Base-by-base conservation (phyloP, 768 basidiomycete genomes). In the Macrolepiota fuliginosa region DNA sequence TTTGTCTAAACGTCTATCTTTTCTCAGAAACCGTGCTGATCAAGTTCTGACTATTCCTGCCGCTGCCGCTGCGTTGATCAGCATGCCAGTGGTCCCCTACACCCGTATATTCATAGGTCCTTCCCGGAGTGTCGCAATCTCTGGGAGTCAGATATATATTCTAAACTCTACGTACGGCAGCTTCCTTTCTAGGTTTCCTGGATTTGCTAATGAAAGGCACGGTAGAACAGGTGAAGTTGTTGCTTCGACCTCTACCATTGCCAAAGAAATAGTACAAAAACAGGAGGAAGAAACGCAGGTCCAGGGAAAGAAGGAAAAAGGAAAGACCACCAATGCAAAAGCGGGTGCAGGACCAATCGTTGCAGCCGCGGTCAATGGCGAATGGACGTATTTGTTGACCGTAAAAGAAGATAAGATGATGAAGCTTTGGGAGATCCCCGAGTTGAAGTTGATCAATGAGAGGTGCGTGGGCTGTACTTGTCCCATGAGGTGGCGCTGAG, bases 341-440 rank as follows among this genome's bases (percentile, higher is more conserved):
- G 51, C 24, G 10, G 15, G 24, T 29, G 76, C 83, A 6, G 87
- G 87, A 0, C 83, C 84, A 3, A 75, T 92, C 49, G 79, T 84
- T 54, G 88, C 84, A 65, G 81, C 82, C 17, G 85, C 82, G 0
- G 70, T 87, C 4, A 83, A 85, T 66, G 55, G 63, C 5, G 71
- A 72, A 0, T 76, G 73, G 57, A 71, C 63, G 32, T 80, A 86
- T 65, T 72, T 94, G 15, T 83, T 84, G 4, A 89, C 89, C 1
- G 75, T 79, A 0, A 87, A 84, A 7, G 94, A 96, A 57, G 91
- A 95, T 73, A 98, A 98, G 74, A 72, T 73, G 56, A 76, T 98
- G 66, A 88, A 83, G 64, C 79, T 96, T 10, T 95, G 91, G 88
- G 77, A 81, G 29, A 66, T 93, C 6, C 82, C 83, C 2, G 68